Evolutionary conservation across 2,329 filamentous ascomycete species (phyloP).

Genomic region (Penicillium brevicompactum): DNA sequence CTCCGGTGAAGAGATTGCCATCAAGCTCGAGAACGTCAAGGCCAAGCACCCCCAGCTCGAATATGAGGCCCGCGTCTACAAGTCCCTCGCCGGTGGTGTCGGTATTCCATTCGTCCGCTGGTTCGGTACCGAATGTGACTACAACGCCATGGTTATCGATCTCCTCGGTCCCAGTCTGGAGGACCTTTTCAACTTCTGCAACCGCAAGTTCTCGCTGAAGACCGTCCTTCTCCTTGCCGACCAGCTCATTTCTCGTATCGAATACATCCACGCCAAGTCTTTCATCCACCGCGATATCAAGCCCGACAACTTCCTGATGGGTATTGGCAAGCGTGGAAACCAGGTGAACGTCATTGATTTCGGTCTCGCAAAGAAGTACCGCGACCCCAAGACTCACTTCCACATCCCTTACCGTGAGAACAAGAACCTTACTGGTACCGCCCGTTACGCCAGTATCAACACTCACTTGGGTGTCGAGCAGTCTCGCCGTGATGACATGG

Average conservation of each 20-base stretch:
- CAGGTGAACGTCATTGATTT: constrained; percentile 99
- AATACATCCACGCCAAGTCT: constrained; percentile 99
- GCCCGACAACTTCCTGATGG: constrained; percentile 99
- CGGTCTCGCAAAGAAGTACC: constrained; percentile 98
- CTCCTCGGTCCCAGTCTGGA: constrained; percentile 93
- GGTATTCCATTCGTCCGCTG: constrained; percentile 98
- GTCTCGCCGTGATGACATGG: constrained; percentile 99
- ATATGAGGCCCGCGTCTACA: constrained; percentile 92
- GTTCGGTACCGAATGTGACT: constrained; percentile 99
- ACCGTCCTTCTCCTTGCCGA: constrained; percentile 95
- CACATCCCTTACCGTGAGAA: constrained; percentile 99
- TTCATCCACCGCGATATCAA: constrained; percentile 99
- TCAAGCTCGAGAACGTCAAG: constrained; percentile 99
- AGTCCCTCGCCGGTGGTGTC: constrained; percentile 88
- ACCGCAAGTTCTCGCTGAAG: constrained; percentile 99
- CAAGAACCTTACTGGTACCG: constrained; percentile 99
- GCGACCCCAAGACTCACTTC: constrained; percentile 99
- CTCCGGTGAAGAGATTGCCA: constrained; percentile 98
- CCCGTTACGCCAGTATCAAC: constrained; percentile 98
- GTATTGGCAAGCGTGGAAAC: constrained; percentile 97
- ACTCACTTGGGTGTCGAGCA: constrained; percentile 98
- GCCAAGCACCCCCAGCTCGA: constrained; percentile 98
- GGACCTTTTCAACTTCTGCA: constrained; percentile 99
- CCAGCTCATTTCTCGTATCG: constrained; percentile 97
- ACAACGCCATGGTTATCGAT: constrained; percentile 99